Conservation (phyloP, 2,329 filamentous ascomycete genomes). For the Graphilbum fragrans region DNA sequence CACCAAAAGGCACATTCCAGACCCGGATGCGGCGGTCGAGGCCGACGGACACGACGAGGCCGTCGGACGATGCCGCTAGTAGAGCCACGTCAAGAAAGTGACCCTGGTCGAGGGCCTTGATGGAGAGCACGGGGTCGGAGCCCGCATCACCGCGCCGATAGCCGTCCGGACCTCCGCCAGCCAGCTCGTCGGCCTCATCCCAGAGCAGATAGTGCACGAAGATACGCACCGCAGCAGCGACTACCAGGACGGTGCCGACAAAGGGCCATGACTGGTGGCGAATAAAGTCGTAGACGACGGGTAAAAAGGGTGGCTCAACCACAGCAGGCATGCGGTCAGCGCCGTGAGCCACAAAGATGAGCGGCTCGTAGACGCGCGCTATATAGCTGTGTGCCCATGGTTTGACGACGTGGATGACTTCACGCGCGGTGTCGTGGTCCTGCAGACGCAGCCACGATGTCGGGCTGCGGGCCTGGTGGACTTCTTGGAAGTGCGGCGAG, state of each 20-base stretch:
- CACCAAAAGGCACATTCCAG: constrained; percentile 43
- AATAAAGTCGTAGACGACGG: constrained; percentile 56
- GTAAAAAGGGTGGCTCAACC: constrained; percentile 35
- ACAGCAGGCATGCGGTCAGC: constrained; percentile 51
- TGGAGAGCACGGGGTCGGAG: constrained; percentile 37
- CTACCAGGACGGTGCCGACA: constrained; percentile 47
- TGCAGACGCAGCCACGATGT: constrained; percentile 66
- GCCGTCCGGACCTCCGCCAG: constrained; percentile 20
- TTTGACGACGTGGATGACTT: constrained; percentile 66
- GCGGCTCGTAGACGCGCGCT: constrained; percentile 61
- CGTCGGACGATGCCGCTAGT: constrained; percentile 48
- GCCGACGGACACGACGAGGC: constrained; percentile 56
- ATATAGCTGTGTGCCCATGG: constrained; percentile 60
- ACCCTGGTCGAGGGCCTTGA: constrained; percentile 48
- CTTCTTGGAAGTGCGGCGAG: constrained; percentile 38
- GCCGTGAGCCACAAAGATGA: constrained; percentile 59
- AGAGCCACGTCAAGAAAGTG: constrained; percentile 60
- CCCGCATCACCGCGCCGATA: neutral
- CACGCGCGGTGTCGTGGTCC: constrained; percentile 65
- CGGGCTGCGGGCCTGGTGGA: constrained; percentile 66
- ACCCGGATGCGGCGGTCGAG: constrained; percentile 57
- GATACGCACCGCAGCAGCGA: constrained; percentile 52
- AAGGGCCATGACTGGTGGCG: constrained; percentile 47
- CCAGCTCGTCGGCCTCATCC: constrained; percentile 28
- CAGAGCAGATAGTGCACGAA: constrained; percentile 60